These are phyloP conservation scores for Arthrobotrys sinensis DNA, from an alignment of 2,329 filamentous ascomycete species.

Conservation along the genomic window DNA sequence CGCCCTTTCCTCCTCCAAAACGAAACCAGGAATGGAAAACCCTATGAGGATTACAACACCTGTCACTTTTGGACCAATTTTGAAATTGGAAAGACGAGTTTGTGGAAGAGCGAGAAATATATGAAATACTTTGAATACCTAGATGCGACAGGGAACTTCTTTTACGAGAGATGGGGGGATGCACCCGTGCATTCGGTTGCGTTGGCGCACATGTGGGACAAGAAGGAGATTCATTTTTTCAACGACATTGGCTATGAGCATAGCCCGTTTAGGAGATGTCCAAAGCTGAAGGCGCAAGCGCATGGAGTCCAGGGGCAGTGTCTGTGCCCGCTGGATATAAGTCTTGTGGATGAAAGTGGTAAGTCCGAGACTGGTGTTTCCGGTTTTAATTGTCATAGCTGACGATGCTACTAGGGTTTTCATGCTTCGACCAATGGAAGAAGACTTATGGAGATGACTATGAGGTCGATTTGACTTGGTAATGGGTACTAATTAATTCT, in stretches of 20 bases:
- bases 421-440: slow-evolving; percentile 41
- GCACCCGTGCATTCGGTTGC: slow-evolving; percentile 44
- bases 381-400: neutral
- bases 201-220: slow-evolving; percentile 36
- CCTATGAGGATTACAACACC: slow-evolving; percentile 34
- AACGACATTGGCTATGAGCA: slow-evolving; percentile 48
- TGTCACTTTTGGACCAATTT: slow-evolving; percentile 51
- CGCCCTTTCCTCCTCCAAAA: slow-evolving; percentile 16
- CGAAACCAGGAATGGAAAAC: slow-evolving; percentile 9
- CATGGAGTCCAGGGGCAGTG: slow-evolving; percentile 27
- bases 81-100: slow-evolving; percentile 30
- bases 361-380: neutral
- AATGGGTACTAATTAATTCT: neutral
- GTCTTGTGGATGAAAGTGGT: slow-evolving; percentile 24
- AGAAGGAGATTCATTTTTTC: slow-evolving; percentile 41
- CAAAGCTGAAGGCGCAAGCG: slow-evolving; percentile 1
- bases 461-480: slow-evolving; percentile 41
- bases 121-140: slow-evolving; percentile 40
- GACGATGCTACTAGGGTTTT: slow-evolving; percentile 16
- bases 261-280: slow-evolving; percentile 29
- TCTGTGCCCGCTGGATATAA: slow-evolving; percentile 21
- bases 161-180: slow-evolving; percentile 47
- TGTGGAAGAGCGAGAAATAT: slow-evolving; percentile 41
- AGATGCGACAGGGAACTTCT: slow-evolving; percentile 33
- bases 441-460: slow-evolving; percentile 26